phyloP scores from a whole-genome alignment of 305 asterid species.

The Plantago rigida region DNA sequence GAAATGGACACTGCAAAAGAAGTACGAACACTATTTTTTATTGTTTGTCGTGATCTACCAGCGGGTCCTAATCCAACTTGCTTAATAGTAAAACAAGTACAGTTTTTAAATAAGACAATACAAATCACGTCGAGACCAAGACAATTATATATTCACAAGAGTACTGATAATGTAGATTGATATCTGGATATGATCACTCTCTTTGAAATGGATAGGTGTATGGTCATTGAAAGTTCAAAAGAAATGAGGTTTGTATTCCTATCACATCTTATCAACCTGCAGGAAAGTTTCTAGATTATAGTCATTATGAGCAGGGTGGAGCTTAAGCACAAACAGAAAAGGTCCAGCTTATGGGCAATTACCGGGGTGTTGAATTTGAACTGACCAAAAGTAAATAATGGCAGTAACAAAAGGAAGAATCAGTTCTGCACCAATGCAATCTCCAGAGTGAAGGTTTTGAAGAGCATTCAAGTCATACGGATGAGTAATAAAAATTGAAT shows the following conservation, averaged over 20 bases:
- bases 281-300: background rate
- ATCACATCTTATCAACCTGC: background rate
- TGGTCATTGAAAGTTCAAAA: background rate
- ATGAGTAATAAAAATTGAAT: slow-evolving; percentile 1
- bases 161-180: background rate
- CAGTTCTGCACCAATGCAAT: background rate
- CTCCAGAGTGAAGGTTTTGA: background rate
- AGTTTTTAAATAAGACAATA: background rate
- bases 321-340: background rate
- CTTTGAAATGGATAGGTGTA: background rate
- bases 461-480: background rate
- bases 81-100: slow-evolving; percentile 10
- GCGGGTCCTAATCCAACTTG: slow-evolving; percentile 9
- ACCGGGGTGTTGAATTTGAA: background rate
- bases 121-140: background rate
- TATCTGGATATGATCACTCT: background rate
- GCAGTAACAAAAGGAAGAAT: background rate
- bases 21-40: slow-evolving; percentile 7
- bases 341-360: background rate
- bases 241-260: background rate
- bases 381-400: background rate
- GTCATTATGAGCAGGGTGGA: background rate
- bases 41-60: background rate
- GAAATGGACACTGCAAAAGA: slow-evolving; percentile 10
- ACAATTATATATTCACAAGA: slow-evolving; percentile 2